Base-by-base conservation (phyloP, 2,329 filamentous ascomycete genomes). In the Ambrosiella cleistominuta region DNA sequence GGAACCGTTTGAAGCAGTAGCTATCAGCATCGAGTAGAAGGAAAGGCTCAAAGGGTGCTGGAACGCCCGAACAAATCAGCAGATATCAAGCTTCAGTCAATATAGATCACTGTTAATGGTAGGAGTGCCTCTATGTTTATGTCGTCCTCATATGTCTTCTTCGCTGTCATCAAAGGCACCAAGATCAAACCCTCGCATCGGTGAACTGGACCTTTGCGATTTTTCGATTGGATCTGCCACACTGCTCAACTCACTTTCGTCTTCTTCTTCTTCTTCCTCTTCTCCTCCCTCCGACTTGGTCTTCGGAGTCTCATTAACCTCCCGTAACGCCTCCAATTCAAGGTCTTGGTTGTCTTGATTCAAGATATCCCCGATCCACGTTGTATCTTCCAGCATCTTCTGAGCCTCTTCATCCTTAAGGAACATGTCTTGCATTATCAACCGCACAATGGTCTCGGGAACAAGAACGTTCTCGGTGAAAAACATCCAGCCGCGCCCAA, bases 381-480 rank as follows among this genome's bases (percentile, higher is more conserved):
- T 79, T 67, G 86, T 88, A 62, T 85, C 78, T 62, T 76, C 71
- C 65, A 91, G 68, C 17, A 90, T 79, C 35, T 69, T 68, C 62
- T 72, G 70, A 15, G 77, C 77, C 60, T 72, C 68, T 7, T 68
- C 66, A 50, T 69, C 68, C 2, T 63, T 66, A 19, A 77, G 70
- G 1, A 62, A 60, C 74, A 81, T 75, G 61, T 81, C 79, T 63
- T 81, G 76, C 69, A 73, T 75, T 61, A 81, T 78, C 56, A 82
- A 68, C 61, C 68, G 70, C 40, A 76, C 71, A 27, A 76, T 72
- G 62, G 81, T 66, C 67, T 95, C 89, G 0, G 87, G 86, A 27
- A 94, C 86, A 61, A 95, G 70, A 1, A 91, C 86, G 0, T 76
- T 74, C 68, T 89, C 84, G 1, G 89, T 80, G 64, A 84, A 91